phyloP scores from a whole-genome alignment of 441 rosid genomes.

The Lepidium campestre region DNA sequence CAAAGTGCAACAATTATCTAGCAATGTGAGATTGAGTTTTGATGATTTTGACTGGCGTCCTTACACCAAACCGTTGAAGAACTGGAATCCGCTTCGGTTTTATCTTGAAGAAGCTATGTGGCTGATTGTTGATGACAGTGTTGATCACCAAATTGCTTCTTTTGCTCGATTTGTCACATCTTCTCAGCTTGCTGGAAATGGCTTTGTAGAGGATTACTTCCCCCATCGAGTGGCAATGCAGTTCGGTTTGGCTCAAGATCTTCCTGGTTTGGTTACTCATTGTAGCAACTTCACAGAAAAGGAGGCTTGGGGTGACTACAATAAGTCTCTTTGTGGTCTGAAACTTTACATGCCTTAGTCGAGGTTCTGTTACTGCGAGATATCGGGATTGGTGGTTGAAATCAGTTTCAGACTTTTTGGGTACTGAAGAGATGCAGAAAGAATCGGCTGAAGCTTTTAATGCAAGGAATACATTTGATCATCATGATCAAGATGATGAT shows the following conservation, averaged over 20 bases:
- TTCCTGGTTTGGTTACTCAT: background rate
- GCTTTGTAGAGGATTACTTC: background rate
- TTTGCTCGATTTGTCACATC: background rate
- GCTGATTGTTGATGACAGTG: background rate
- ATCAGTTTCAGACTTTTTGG: background rate
- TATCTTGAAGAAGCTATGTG: background rate
- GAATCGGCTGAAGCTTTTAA: background rate
- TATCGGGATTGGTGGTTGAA: background rate
- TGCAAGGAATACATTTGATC: background rate
- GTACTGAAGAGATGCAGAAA: background rate
- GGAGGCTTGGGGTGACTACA: background rate
- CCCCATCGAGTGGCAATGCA: background rate
- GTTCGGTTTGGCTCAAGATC: background rate
- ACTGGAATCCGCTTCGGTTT: background rate
- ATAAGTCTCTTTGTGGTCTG: background rate
- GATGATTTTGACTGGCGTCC: background rate
- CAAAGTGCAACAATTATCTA: background rate
- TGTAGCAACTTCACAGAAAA: background rate
- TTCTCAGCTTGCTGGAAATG: background rate
- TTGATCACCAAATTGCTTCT: background rate
- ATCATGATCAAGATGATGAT: background rate
- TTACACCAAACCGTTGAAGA: background rate
- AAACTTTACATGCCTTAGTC: background rate
- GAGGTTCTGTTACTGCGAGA: background rate
- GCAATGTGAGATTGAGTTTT: background rate